Conservation (phyloP, 2,329 filamentous ascomycete species). For the Fusarium mangiferae region DNA sequence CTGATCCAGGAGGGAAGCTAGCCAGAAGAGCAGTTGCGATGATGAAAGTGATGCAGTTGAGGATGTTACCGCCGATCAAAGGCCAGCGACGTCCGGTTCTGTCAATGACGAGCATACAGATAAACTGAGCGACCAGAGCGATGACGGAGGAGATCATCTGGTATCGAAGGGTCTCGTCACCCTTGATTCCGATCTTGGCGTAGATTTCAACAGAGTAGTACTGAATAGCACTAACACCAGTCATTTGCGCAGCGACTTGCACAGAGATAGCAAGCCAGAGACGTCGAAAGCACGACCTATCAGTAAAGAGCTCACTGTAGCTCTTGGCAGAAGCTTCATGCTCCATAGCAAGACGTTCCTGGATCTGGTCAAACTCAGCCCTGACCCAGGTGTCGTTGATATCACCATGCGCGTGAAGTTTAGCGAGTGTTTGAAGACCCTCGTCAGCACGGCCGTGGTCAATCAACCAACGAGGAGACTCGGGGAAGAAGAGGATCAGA, state of each 20-base stretch:
- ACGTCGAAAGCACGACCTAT: constrained; percentile 71
- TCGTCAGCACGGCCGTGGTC: constrained; percentile 71
- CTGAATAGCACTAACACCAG: constrained; percentile 77
- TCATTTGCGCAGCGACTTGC: constrained; percentile 79
- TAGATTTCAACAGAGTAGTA: constrained; percentile 73
- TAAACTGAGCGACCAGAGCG: constrained; percentile 10
- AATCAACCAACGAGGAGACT: constrained; percentile 60
- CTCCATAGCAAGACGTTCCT: constrained; percentile 71
- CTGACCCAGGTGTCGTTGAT: constrained; percentile 73
- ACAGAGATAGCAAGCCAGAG: constrained; percentile 74
- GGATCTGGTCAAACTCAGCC: constrained; percentile 77
- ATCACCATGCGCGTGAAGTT: constrained; percentile 75
- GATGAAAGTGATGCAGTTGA: constrained; percentile 69
- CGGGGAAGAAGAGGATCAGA: constrained; percentile 35
- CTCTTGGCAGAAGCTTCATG: constrained; percentile 73
- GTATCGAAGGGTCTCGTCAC: constrained; percentile 73
- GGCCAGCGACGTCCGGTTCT: constrained; percentile 75
- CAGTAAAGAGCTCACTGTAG: constrained; percentile 72
- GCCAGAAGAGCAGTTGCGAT: constrained; percentile 29
- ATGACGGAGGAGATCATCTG: constrained; percentile 79
- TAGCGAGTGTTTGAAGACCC: constrained; percentile 72
- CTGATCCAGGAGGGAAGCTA: constrained; percentile 19
- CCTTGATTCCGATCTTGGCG: constrained; percentile 58
- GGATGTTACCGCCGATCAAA: constrained; percentile 75
- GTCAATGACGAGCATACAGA: constrained; percentile 76